Conservation (phyloP, 108 stramenopile genomes). For the Pelagomonas calceolata region DNA sequence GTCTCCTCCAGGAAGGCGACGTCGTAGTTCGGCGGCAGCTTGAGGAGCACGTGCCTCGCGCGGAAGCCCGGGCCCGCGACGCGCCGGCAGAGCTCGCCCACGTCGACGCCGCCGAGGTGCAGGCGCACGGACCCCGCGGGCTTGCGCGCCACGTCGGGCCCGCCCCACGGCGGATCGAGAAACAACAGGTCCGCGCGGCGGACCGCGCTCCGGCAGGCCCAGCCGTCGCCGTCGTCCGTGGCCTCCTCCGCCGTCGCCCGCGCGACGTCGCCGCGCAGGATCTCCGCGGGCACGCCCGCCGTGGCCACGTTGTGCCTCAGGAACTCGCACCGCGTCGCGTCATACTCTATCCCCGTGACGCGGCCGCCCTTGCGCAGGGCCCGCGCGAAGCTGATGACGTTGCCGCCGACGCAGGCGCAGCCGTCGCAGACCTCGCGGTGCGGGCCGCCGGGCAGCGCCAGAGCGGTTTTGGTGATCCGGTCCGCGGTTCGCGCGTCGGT, state of each 20-base stretch:
- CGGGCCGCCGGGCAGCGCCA: background rate
- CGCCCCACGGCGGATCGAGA: background rate
- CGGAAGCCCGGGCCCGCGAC: background rate
- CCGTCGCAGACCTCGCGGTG: background rate
- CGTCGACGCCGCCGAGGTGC: background rate
- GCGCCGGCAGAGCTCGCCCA: background rate
- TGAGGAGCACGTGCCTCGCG: background rate
- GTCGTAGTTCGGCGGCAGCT: background rate
- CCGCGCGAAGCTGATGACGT: background rate
- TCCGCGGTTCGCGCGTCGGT: background rate
- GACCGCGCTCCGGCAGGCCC: background rate
- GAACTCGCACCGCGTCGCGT: background rate
- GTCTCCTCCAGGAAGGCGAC: background rate
- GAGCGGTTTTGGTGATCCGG: background rate
- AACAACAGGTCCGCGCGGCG: background rate
- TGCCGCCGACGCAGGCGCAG: slow-evolving; percentile 1
- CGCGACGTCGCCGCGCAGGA: background rate
- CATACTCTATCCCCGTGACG: background rate
- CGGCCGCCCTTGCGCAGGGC: background rate
- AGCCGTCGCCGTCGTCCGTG: background rate
- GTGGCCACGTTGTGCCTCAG: background rate
- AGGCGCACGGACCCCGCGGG: background rate
- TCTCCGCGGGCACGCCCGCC: background rate
- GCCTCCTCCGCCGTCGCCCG: background rate
- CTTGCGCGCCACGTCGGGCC: background rate